Base-by-base conservation (phyloP, 148 eudicot species). In the Cornus controversa region DNA sequence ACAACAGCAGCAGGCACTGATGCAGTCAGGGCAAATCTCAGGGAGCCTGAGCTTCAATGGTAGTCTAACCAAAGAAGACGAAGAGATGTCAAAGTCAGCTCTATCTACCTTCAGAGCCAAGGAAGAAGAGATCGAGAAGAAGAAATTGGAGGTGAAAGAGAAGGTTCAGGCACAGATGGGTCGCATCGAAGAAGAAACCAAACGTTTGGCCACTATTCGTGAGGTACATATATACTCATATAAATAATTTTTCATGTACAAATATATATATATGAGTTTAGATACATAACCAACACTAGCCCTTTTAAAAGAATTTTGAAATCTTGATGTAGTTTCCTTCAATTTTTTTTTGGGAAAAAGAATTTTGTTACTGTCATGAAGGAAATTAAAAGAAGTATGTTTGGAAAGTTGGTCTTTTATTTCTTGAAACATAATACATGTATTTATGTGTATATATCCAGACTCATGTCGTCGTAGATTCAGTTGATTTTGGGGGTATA, bases 51-150 rank as follows among this genome's bases (percentile, higher is more conserved):
- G 98, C 73, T 87, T 92, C 76, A 89, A 84, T 31, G 91, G 92
- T 0, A 65, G 77, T 45, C 15, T 83, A 11, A 75, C 75, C 8
- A 85, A 71, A 29, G 92, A 87, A 3, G 89, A 89, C 2, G 93
- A 85, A 29, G 88, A 85, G 66, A 85, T 85, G 85, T 75, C 84
- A 13, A 78, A 69, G 69, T 89, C 94, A 24, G 94, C 92, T 24
- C 87, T 91, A 8, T 82, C 88, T 1, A 89, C 86, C 63, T 91
- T 91, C 71, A 87, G 76, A 75, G 94, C 92, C 9, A 91, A 95
- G 66, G 98, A 95, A 27, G 98, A 95, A 67, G 98, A 95, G 84
- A 93, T 95, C 83, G 96, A 95, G 88, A 91, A 79, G 89, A 93
- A 82, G 90, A 95, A 95, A 75, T 73, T 91, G 77, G 97, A 93